phyloP scores from a whole-genome alignment of 2,329 filamentous ascomycete genomes.

The Pestalotiopsis sp. region DNA sequence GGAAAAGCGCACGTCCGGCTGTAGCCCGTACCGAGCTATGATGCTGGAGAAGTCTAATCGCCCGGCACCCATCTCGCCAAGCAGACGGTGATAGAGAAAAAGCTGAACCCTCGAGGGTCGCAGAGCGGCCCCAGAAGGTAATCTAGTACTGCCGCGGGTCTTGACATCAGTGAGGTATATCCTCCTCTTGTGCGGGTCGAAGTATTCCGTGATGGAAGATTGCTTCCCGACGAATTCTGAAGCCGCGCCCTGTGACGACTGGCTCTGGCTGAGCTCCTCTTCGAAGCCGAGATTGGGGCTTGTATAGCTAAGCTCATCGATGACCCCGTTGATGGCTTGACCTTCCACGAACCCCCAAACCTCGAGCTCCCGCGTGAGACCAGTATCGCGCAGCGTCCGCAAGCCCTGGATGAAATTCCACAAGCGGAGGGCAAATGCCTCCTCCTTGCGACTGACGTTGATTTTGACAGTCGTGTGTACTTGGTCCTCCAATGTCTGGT shows the following conservation, averaged over 20 bases:
- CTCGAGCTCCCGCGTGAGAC: constrained; percentile 75
- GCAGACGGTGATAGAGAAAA: constrained; percentile 84
- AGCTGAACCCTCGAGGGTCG: constrained; percentile 84
- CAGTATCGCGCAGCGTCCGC: constrained; percentile 70
- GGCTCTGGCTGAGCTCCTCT: constrained; percentile 50
- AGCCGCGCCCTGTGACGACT: constrained; percentile 32
- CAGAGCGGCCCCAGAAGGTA: constrained; percentile 68
- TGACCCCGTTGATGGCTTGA: constrained; percentile 83
- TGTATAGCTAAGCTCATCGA: constrained; percentile 80
- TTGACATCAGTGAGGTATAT: constrained; percentile 89
- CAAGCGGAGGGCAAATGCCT: constrained; percentile 77
- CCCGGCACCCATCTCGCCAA: constrained; percentile 75
- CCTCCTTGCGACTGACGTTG: constrained; percentile 74
- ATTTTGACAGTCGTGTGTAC: constrained; percentile 78
- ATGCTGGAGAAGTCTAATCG: constrained; percentile 70
- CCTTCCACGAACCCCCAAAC: constrained; percentile 86
- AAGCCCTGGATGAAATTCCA: constrained; percentile 93
- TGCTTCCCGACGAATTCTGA: constrained; percentile 30
- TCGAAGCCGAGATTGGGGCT: constrained; percentile 77
- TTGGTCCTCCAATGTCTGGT: constrained; percentile 82
- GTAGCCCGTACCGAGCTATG: constrained; percentile 71
- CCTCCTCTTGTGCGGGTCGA: constrained; percentile 33
- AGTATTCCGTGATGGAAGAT: constrained; percentile 43
- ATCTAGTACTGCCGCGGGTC: constrained; percentile 67
- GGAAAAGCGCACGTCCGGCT: constrained; percentile 69